These are phyloP conservation scores for Nannochloris sp. DNA, from an alignment of 139 green algal genomes.

Conservation along the genomic window DNA sequence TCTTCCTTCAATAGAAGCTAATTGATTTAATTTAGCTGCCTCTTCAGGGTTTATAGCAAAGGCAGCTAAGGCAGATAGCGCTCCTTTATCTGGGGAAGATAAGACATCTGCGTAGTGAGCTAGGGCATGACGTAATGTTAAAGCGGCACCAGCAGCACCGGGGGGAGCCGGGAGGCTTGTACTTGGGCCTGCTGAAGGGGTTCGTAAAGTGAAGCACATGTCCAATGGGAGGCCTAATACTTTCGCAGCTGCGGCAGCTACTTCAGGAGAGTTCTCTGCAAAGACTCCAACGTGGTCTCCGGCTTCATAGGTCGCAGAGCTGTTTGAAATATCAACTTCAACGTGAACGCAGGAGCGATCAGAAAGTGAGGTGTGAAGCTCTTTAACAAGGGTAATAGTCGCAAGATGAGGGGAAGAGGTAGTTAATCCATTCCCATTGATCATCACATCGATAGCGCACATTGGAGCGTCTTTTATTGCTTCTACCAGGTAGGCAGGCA, in stretches of 20 bases:
- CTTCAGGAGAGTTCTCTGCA: slow-evolving; percentile 58
- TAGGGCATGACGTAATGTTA: slow-evolving; percentile 61
- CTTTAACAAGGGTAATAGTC: slow-evolving; percentile 43
- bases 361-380: slow-evolving; percentile 74
- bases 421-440: slow-evolving; percentile 1
- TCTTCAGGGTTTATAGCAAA: slow-evolving; percentile 48
- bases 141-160: slow-evolving; percentile 27
- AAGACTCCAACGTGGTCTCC: slow-evolving; percentile 91
- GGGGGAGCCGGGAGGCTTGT: neutral
- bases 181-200: slow-evolving; percentile 24
- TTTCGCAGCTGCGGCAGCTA: slow-evolving; percentile 58
- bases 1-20: slow-evolving; percentile 61
- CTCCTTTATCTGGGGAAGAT: slow-evolving; percentile 57
- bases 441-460: slow-evolving; percentile 7
- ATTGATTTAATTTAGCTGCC: slow-evolving; percentile 41
- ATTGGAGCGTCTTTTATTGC: slow-evolving; percentile 19
- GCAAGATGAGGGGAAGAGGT: slow-evolving; percentile 40
- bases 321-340: slow-evolving; percentile 71
- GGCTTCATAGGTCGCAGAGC: slow-evolving; percentile 18
- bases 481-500: slow-evolving; percentile 44
- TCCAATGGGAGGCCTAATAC: slow-evolving; percentile 41
- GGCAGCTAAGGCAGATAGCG: slow-evolving; percentile 63
- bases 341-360: slow-evolving; percentile 89
- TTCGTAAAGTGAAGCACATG: slow-evolving; percentile 14
- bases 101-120: slow-evolving; percentile 75